These are phyloP conservation scores for Peterozyma xylosa DNA, from an alignment of 805 yeast genomes.

Conservation along the genomic window DNA sequence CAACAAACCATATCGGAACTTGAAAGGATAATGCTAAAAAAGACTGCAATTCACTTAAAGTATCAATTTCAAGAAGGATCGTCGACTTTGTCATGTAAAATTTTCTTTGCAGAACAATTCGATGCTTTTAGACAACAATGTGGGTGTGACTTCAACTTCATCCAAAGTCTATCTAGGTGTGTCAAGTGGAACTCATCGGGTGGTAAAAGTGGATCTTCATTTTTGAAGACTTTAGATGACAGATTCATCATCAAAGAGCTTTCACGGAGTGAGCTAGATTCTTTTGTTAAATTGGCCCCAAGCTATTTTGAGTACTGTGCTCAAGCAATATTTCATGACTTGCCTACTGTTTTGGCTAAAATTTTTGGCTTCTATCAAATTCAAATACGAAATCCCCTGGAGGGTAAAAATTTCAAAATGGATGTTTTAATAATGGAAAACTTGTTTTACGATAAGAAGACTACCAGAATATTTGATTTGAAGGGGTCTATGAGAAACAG, in stretches of 20 bases:
- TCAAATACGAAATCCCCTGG: constrained; percentile 70
- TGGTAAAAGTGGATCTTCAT: constrained; percentile 94
- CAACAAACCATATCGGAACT: constrained; percentile 22
- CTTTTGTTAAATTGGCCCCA: constrained; percentile 93
- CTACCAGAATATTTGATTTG: constrained; percentile 84
- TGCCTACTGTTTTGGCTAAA: constrained; percentile 92
- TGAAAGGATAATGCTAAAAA: constrained; percentile 69
- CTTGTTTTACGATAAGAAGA: constrained; percentile 74
- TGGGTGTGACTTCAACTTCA: constrained; percentile 64
- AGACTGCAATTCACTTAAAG: constrained; percentile 82
- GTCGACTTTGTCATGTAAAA: constrained; percentile 82
- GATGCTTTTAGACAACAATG: constrained; percentile 88
- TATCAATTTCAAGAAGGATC: constrained; percentile 87
- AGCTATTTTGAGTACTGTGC: constrained; percentile 94
- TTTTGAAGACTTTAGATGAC: constrained; percentile 86
- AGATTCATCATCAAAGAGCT: constrained; percentile 85
- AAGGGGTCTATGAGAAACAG: constrained; percentile 98
- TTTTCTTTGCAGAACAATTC: constrained; percentile 93
- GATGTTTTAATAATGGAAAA: constrained; percentile 96
- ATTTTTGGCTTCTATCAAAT: constrained; percentile 95
- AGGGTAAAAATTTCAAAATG: constrained; percentile 74
- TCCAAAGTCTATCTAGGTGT: constrained; percentile 89
- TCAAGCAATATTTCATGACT: constrained; percentile 88
- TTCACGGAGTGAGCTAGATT: constrained; percentile 81
- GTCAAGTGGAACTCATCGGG: constrained; percentile 94